Base-by-base conservation (phyloP, 2,329 filamentous ascomycete genomes). In the Fusarium burgessii region DNA sequence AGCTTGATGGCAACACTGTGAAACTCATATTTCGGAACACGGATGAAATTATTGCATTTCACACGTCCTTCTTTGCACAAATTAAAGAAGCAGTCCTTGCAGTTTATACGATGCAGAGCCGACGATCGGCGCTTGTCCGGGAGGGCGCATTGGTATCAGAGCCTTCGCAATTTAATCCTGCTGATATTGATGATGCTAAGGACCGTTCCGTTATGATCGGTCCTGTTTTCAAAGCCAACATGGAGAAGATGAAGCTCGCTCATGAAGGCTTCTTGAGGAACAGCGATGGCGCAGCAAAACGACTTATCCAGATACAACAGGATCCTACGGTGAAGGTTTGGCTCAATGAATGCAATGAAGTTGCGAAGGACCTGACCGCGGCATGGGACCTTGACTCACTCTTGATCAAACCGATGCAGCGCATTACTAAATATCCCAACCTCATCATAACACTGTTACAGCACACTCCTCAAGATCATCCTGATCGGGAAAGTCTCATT, bases 361-460 rank as follows among this genome's bases (percentile, higher is more conserved):
- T 95, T 77, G 95, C 95, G 15, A 93, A 94, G 74, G 96, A 98
- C 78, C 87, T 99, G 70, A 99, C 96, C 0, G 90, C 91, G 29
- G 95, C 96, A 1, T 99, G 96, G 96, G 93, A 97, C 80, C 82
- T 99, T 66, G 95, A 98, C 80, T 97, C 96, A 1, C 85, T 99
- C n/a, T 88, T 99, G 23, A 95, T 99, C 78, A 99, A 99, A 81
- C 96, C 96, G 3, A 95, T 97, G 80, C 96, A 99, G 81, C 90
- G 96, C 50, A 91, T 98, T 68, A 91, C 95, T 36, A 98, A 98
- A 77, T 99, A 98, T 77, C 94, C 94, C 6, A 90, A 97, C 47
- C 85, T 99, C 42, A 89, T 99, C 46, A 89, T 90, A 36, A 91
- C 94, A 61, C 85, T 99, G 14, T 85, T 97, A 27, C 90, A 94